phyloP scores from a whole-genome alignment of 352 stramenopile species.

The Phytophthora agathidicida region DNA sequence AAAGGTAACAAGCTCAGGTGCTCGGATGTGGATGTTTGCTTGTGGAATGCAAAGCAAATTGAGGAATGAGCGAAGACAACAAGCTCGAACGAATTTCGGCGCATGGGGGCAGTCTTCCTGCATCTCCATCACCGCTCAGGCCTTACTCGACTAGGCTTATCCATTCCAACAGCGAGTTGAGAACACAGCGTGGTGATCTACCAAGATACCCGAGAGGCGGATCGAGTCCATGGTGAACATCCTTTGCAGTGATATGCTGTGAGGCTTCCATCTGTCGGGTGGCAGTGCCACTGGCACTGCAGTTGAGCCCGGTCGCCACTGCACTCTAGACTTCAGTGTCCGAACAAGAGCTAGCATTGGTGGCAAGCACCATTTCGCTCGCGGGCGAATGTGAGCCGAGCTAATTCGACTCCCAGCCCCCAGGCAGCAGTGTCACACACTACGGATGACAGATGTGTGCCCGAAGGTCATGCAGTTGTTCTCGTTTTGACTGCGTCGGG shows the following conservation, averaged over 20 bases:
- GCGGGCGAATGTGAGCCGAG: not conserved
- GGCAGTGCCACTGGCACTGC: not conserved
- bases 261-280: slow-evolving; percentile 20
- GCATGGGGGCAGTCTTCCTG: not conserved
- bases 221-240: slow-evolving; percentile 16
- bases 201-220: slow-evolving; percentile 9
- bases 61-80: slow-evolving; percentile 17
- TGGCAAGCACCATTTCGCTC: not conserved
- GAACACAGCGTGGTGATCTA: not conserved
- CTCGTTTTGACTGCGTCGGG: not conserved
- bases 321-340: not conserved
- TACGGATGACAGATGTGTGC: not conserved
- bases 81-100: not conserved
- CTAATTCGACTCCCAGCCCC: not conserved
- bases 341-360: not conserved
- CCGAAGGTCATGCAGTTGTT: not conserved
- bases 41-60: slow-evolving; percentile 28
- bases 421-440: slow-evolving; percentile 12
- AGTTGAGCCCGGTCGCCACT: slow-evolving; percentile 1
- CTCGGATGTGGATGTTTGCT: slow-evolving; percentile 11
- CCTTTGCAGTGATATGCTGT: slow-evolving; percentile 31
- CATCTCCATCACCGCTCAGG: not conserved
- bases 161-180: not conserved
- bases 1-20: slow-evolving; percentile 5
- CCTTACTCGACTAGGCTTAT: not conserved